These are phyloP conservation scores for Mucor lusitanicus DNA, from an alignment of 371 early-diverging fungal genomes.

Conservation along the genomic window DNA sequence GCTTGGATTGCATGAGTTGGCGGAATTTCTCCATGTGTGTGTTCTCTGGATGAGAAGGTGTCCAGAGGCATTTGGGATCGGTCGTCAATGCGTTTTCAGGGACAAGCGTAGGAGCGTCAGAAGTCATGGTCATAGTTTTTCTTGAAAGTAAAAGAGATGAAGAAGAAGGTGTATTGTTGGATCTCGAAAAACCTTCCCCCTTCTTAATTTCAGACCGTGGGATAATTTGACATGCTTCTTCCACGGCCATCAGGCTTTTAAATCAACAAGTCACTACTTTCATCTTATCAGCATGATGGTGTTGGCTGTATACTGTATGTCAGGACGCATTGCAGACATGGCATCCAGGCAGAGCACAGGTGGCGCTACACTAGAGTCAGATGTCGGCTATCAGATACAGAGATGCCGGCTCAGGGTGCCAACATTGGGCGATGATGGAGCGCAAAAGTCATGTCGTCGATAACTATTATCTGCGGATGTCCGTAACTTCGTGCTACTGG, in stretches of 20 bases:
- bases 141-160: not conserved
- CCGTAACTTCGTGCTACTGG: no score
- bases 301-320: no score
- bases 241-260: constrained; percentile 25
- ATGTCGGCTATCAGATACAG: no score
- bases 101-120: not conserved
- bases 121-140: constrained; percentile 4
- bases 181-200: not conserved
- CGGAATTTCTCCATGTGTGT: constrained; percentile 75
- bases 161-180: not conserved
- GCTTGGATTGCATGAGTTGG: constrained; percentile 62
- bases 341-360: no score
- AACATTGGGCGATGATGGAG: no score
- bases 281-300: not conserved
- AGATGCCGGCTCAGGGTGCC: no score
- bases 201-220: constrained; percentile 21
- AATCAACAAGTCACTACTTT: not conserved
- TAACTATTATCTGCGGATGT: no score
- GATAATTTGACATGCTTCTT: constrained; percentile 9
- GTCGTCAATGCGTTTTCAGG: constrained; percentile 15
- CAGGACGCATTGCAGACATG: no score
- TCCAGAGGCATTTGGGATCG: constrained; percentile 61
- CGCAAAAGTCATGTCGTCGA: no score
- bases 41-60: constrained; percentile 51
- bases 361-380: no score